Evolutionary conservation across 2,329 filamentous ascomycete species (phyloP).

Genomic region (Nemania sp.): DNA sequence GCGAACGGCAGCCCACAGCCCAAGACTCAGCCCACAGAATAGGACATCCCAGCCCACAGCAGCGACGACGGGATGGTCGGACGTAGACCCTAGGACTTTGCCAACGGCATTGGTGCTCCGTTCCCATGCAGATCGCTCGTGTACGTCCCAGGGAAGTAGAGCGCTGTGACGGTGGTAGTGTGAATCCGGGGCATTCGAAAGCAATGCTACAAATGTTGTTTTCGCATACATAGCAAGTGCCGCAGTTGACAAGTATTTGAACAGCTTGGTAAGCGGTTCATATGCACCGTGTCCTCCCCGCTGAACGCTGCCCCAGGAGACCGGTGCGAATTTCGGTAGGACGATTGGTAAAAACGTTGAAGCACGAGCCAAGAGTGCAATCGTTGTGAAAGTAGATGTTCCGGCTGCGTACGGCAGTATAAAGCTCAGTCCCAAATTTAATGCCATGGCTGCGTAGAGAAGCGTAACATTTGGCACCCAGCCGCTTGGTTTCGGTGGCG

Average conservation of each 20-base stretch:
- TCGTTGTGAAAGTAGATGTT: conserved; percentile 44
- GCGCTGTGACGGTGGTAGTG: conserved; percentile 54
- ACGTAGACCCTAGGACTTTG: conserved; percentile 53
- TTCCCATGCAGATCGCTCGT: conserved; percentile 49
- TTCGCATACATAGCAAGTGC: conserved; percentile 52
- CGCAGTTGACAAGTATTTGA: conserved; percentile 49
- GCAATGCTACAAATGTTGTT: conserved; percentile 47
- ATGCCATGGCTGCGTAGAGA: conserved; percentile 40
- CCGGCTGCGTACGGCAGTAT: conserved; percentile 46
- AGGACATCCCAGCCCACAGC: conserved; percentile 62
- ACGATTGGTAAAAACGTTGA: conserved; percentile 52
- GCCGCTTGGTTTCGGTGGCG: conserved; percentile 47
- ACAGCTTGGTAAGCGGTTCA: conserved; percentile 49
- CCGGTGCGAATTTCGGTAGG: conserved; percentile 51
- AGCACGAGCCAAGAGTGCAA: conserved; percentile 40
- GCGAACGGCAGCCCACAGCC: conserved; percentile 60
- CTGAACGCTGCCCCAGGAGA: conserved; percentile 52
- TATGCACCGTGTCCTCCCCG: conserved; percentile 45
- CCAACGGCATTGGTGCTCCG: conserved; percentile 50
- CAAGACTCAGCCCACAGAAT: conserved; percentile 56
- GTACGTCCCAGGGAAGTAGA: conserved; percentile 50
- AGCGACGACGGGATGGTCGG: conserved; percentile 61
- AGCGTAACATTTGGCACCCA: conserved; percentile 48
- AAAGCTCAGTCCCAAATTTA: conserved; percentile 44
- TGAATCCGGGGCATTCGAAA: conserved; percentile 51